Evolutionary conservation across 176 grass and related monocot genomes (phyloP).

Genomic region (Oryza punctata): DNA sequence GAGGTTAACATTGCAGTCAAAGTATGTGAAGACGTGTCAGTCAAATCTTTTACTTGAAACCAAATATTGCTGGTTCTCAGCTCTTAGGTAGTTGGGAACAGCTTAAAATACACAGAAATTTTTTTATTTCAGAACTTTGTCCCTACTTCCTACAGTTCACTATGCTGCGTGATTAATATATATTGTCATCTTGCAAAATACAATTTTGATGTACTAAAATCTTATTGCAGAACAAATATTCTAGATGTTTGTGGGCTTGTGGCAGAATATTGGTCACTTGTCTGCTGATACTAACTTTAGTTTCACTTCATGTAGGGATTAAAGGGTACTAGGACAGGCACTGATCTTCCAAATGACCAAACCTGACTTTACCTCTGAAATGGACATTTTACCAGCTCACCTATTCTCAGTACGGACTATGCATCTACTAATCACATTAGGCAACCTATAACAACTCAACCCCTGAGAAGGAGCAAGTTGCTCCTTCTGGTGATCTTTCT

Average conservation of each 20-base stretch:
- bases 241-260: conserved; percentile 30
- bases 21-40: conserved; percentile 7
- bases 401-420: conserved; percentile 38
- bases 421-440: conserved; percentile 39
- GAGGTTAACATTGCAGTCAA: conserved; percentile 9
- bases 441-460: conserved; percentile 45
- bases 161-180: conserved; percentile 2
- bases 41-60: conserved; percentile 53
- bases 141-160: conserved; percentile 26
- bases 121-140: conserved; percentile 26
- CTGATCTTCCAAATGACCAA: conserved; percentile 60
- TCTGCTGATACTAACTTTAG: conserved; percentile 43
- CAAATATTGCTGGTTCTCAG: conserved; percentile 39
- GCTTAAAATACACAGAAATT: conserved; percentile 29
- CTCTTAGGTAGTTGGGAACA: conserved; percentile 36
- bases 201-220: conserved; percentile 21
- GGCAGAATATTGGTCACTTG: conserved; percentile 50
- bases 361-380: conserved; percentile 49
- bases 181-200: conserved; percentile 28
- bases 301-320: conserved; percentile 64
- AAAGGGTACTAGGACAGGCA: conserved; percentile 43
- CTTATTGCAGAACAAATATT: conserved; percentile 9
- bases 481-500: conserved; percentile 39
- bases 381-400: conserved; percentile 59
- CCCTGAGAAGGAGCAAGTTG: conserved; percentile 37